Base-by-base conservation (phyloP, 345 rosid species). In the Brassica juncea region DNA sequence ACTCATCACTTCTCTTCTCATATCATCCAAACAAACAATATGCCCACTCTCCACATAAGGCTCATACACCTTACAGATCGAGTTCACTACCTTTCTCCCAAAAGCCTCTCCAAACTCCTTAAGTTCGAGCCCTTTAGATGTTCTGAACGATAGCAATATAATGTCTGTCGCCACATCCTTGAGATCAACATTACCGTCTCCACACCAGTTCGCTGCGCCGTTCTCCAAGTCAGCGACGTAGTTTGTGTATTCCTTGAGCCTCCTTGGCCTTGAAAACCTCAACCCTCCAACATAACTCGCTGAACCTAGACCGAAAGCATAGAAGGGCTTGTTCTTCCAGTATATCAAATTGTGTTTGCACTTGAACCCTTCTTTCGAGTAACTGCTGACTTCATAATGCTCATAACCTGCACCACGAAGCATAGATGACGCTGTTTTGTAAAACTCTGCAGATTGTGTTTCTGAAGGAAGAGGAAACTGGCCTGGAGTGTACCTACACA, bases 341-440 rank as follows among this genome's bases (percentile, higher is more conserved):
- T 93, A 95, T 34, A 86, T 88, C 78, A 62, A 84, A 74, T 95
- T 93, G 84, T 93, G 98, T 82, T 86, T 87, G 74, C 99, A 95
- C 80, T 90, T 86, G 57, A 77, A 92, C 44, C 89, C 93, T 1
- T 86, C 84, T 78, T 84, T 81, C 55, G 89, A 66, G 59, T 88
- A 95, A 73, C 98, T 93, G 71, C 97, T 93, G 70, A 95, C 90
- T 84, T 93, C 97, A 23, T 95, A 95, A 78, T 95, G 98, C 42
- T 42, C 82, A 80, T 90, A 95, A 74, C 89, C 91, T 31, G 92
- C 92, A 62, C 72, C 70, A 2, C 89, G 81, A 47, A 95, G 94
- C 88, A 83, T 84, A 64, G 75, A 75, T 0, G 96, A 90, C 1
- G 99, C 96, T 82, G 73, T 88, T 80, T 80, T 87, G 60, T 93